Conservation (phyloP, 352 stramenopile genomes). For the Thraustochytrium striatum region DNA sequence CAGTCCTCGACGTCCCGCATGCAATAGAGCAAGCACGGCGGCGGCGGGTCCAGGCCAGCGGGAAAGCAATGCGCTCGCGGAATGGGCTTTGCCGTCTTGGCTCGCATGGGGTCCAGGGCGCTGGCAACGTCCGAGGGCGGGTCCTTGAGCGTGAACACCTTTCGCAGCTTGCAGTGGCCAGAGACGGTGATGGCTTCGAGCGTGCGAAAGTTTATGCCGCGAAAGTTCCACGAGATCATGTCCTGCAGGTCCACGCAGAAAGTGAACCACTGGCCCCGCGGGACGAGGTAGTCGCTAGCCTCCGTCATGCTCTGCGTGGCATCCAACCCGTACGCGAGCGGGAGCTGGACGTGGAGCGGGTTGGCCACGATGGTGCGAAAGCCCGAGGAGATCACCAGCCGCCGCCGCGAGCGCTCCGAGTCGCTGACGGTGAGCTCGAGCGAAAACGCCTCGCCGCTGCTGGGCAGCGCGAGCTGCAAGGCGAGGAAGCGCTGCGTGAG, state of each 20-base stretch:
- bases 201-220: constrained; percentile 61
- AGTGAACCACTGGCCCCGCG: constrained; percentile 23
- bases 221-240: constrained; percentile 14
- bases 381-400: constrained; percentile 69
- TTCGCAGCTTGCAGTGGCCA: constrained; percentile 68
- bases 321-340: background rate
- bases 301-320: background rate
- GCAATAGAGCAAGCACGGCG: background rate
- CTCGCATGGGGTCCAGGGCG: background rate
- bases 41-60: background rate
- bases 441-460: constrained; percentile 62
- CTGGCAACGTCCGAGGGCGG: constrained; percentile 51
- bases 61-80: constrained; percentile 5
- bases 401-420: constrained; percentile 66
- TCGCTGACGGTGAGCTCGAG: constrained; percentile 73
- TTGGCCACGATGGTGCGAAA: constrained; percentile 65
- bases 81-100: background rate
- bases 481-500: constrained; percentile 71
- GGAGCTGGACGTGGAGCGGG: constrained; percentile 51
- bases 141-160: constrained; percentile 78
- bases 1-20: constrained; percentile 3
- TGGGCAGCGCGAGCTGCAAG: constrained; percentile 65
- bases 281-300: background rate
- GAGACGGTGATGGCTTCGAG: constrained; percentile 71
- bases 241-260: constrained; percentile 39